Conservation (phyloP, 2,329 filamentous ascomycete genomes). For the Ophiostoma populinum region DNA sequence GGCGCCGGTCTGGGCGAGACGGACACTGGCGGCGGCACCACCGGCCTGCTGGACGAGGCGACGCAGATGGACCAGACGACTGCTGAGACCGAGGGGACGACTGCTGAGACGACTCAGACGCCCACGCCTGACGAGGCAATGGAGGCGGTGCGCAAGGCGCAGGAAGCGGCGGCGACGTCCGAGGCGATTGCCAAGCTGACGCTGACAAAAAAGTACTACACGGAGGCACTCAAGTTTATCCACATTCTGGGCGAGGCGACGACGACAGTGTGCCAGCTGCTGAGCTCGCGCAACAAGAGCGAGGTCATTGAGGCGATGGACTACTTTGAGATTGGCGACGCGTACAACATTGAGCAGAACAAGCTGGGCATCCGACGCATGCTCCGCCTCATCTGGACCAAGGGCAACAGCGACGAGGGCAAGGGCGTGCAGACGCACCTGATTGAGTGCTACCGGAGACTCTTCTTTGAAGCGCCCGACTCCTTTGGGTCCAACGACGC, state of each 20-base stretch:
- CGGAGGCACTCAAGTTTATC: slow-evolving; percentile 87
- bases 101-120: slow-evolving; percentile 54
- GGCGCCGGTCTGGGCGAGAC: slow-evolving; percentile 55
- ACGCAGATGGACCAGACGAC: slow-evolving; percentile 57
- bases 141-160: slow-evolving; percentile 58
- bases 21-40: slow-evolving; percentile 46
- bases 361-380: slow-evolving; percentile 86
- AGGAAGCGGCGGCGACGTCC: slow-evolving; percentile 74
- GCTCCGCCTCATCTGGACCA: slow-evolving; percentile 96
- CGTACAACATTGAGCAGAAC: slow-evolving; percentile 89
- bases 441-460: slow-evolving; percentile 87
- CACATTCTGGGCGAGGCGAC: slow-evolving; percentile 77
- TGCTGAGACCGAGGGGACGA: slow-evolving; percentile 12
- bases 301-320: slow-evolving; percentile 99
- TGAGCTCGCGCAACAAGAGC: slow-evolving; percentile 92
- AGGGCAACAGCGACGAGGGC: slow-evolving; percentile 96
- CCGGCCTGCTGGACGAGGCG: slow-evolving; percentile 68
- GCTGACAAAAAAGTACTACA: slow-evolving; percentile 75
- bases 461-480: slow-evolving; percentile 92
- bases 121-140: slow-evolving; percentile 60
- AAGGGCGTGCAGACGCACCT: slow-evolving; percentile 94
- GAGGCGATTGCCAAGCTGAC: slow-evolving; percentile 80
- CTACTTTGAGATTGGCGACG: slow-evolving; percentile 88
- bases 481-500: slow-evolving; percentile 77
- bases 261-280: slow-evolving; percentile 62